Evolutionary conservation across 2,329 filamentous ascomycete genomes (phyloP).

Genomic region (Simplicillium aogashimaense): DNA sequence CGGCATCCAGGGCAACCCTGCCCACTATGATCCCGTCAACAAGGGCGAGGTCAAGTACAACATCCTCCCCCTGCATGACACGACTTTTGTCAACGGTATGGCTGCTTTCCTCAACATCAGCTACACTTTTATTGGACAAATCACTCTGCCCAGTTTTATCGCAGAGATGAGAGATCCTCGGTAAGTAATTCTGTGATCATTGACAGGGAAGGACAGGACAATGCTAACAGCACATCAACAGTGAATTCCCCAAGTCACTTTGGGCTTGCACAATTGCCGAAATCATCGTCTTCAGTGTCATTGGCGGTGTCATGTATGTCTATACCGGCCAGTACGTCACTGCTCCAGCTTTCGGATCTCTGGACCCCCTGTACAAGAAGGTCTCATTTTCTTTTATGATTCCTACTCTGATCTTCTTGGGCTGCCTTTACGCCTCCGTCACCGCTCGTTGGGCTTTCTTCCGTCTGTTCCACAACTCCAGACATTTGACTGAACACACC

Average conservation of each 20-base stretch:
- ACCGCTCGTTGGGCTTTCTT: constrained; percentile 89
- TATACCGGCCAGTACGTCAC: constrained; percentile 88
- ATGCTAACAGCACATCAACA: constrained; percentile 34
- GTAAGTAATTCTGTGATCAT: constrained; percentile 15
- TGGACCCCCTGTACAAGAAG: constrained; percentile 75
- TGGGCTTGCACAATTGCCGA: constrained; percentile 87
- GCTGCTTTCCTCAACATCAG: constrained; percentile 90
- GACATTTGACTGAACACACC: constrained; percentile 74
- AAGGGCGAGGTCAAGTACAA: constrained; percentile 55
- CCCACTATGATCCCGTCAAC: constrained; percentile 42
- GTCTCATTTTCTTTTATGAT: constrained; percentile 92
- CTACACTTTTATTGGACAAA: constrained; percentile 94
- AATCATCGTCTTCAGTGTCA: constrained; percentile 74
- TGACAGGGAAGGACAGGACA: not conserved
- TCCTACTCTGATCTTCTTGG: constrained; percentile 85
- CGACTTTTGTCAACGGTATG: constrained; percentile 73
- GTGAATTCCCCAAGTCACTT: constrained; percentile 85
- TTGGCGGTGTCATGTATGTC: constrained; percentile 73
- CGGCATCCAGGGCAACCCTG: constrained; percentile 64
- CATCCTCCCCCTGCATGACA: constrained; percentile 56
- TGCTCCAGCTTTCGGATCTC: constrained; percentile 75
- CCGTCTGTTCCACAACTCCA: constrained; percentile 69
- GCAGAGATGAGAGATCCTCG: constrained; percentile 73
- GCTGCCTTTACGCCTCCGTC: constrained; percentile 83
- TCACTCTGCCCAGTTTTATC: constrained; percentile 89